Evolutionary conservation across 2,329 filamentous ascomycete genomes (phyloP), one percentile per base, ranked within the genome.

Genomic region (Cladophialophora psammophila): DNA sequence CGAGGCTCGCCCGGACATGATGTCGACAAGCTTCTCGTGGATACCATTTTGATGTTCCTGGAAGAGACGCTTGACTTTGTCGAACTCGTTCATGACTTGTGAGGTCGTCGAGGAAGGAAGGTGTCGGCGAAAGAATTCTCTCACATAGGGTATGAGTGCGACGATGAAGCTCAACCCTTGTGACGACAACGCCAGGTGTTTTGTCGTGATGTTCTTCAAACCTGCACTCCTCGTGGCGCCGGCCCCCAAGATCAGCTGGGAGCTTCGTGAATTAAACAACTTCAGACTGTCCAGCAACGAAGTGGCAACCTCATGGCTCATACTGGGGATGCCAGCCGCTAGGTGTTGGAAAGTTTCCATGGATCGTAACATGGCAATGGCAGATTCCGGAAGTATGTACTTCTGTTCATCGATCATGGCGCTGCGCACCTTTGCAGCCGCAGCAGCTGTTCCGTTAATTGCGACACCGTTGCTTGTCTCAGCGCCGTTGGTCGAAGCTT

Each of bases 191-290:
- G 95, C 94, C 1, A 99, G 86, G 79, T 99, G 94, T 74, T 95
- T 95, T 0, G 95, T 97, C 0, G 92, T 97, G 77, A 99, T 99
- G 75, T 97, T 97, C 77, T 93, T 97, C 20, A 99, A 83, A 0
- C 94, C 94, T 0, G 94, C 95, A 31, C 91, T 93, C 40, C 88
- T 86, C 5, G 92, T 97, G 3, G 95, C 95, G 4, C 95, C 95
- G 1, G 95, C 95, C 0, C 95, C 95, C 6, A 99, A 88, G 71
- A 99, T 97, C 65, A 99, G 86, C 77, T 99, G 95, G n/a, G 91
- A 96, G 65, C 94, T 94, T 20, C 95, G 90, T 2, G 93, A 97
- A 78, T 99, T 97, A 84, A 98, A 99, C 3, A 96, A 85, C 71
- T 95, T 92, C 13, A 98, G 85, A 75, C 96, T 96, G 26, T 95